Conservation (phyloP, 306 rosid species). For the Malus asiatica region DNA sequence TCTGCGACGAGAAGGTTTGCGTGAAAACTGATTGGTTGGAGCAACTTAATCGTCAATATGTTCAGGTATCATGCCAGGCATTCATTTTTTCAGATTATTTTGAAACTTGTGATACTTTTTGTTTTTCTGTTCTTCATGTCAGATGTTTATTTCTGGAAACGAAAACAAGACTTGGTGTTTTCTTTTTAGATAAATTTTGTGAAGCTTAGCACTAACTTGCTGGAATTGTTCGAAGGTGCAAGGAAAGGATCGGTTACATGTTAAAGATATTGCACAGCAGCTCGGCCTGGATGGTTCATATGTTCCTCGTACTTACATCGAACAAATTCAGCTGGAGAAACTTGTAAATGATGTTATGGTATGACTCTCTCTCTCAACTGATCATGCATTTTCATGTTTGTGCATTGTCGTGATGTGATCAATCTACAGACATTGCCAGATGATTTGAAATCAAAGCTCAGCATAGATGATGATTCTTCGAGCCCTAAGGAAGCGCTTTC, state of each 20-base stretch:
- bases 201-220: slow-evolving; percentile 13
- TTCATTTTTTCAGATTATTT: background rate
- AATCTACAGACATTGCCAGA: slow-evolving; percentile 85
- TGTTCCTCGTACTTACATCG: slow-evolving; percentile 91
- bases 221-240: slow-evolving; percentile 67
- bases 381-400: slow-evolving; percentile 4
- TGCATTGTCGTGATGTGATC: slow-evolving; percentile 32
- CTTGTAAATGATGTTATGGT: slow-evolving; percentile 98
- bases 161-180: background rate
- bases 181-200: background rate
- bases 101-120: background rate
- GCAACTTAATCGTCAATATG: slow-evolving; percentile 84
- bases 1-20: slow-evolving; percentile 63
- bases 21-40: slow-evolving; percentile 92
- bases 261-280: slow-evolving; percentile 66
- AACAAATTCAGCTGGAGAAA: slow-evolving; percentile 97
- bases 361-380: slow-evolving; percentile 14
- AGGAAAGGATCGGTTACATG: slow-evolving; percentile 73
- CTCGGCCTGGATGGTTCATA: slow-evolving; percentile 82
- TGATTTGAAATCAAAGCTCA: slow-evolving; percentile 82
- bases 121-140: background rate
- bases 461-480: slow-evolving; percentile 75
- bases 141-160: background rate
- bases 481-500: slow-evolving; percentile 99
- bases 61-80: slow-evolving; percentile 56